Evolutionary conservation across 768 basidiomycete species (phyloP), one percentile per base, ranked within the genome.

Genomic region (Tylopilus balloui): DNA sequence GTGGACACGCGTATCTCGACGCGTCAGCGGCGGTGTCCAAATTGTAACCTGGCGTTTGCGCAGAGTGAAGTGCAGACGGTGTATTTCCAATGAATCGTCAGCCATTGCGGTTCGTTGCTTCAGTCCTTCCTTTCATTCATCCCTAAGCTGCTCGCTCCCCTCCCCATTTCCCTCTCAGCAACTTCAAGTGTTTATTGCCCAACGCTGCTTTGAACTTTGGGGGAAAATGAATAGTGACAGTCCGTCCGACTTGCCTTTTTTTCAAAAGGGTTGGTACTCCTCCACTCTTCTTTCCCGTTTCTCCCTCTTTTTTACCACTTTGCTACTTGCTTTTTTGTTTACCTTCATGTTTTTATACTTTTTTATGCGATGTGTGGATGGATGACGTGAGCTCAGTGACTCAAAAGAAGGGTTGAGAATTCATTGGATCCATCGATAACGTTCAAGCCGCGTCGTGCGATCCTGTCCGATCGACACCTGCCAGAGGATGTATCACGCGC

Each of bases 11-110:
- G 95, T 35, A 78, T 97, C 57, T 70, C 85, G 23, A 92, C 88
- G 14, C 82, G 94, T 50, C 93, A 96, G 64, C 84, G 94, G 23
- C 94, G 94, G 66, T 98, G 94, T 69, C 93, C 93, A 20, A 84
- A 86, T 6, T 98, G 94, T 64, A 85, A 86, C 53, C 61, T 86
- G 27, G 68, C 77, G 1, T 98, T 98, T 70, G 84, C 86, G 5
- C 80, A 84, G 57, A 84, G 83, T 42, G 93, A 98, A 54, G 89
- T 92, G n/a, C 77, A 80, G 59, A 71, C 74, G 11, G 62, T 86
- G 27, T 83, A 73, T 58, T 81, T 85, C 66, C 81, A 83, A 59
- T 77, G 53, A 70, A 11, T 14, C 19, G 14, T 4, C 8, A 25
- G 24, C 8, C 4, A n/a, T n/a, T n/a, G n/a, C n/a, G n/a, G n/a